Conservation (phyloP, 2,329 filamentous ascomycete species). For the Colletotrichum shisoi region DNA sequence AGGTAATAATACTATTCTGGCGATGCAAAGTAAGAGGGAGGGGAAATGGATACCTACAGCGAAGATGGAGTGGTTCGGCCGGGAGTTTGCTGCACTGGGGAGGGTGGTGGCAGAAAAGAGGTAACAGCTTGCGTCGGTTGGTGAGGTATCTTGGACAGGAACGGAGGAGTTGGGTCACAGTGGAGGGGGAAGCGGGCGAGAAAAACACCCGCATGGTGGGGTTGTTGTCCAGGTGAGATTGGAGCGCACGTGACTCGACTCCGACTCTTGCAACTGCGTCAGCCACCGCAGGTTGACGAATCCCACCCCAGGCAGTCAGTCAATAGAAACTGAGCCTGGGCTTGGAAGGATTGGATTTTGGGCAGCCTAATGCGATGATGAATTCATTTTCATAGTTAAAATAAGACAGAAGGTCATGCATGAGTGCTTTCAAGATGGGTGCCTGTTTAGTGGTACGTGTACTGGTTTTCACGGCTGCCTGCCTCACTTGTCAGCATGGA, state of each 20-base stretch:
- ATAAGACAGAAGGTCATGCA: neutral
- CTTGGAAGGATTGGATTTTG: neutral
- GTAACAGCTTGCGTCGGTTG: constrained; percentile 39
- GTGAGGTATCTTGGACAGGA: constrained; percentile 40
- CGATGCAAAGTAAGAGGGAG: neutral
- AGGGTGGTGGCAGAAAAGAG: constrained; percentile 36
- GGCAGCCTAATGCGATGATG: neutral
- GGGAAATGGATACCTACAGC: constrained; percentile 27
- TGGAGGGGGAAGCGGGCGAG: constrained; percentile 40
- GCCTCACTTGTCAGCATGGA: constrained; percentile 11
- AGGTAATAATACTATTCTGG: constrained; percentile 12
- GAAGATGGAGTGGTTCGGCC: constrained; percentile 28
- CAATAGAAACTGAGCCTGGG: constrained; percentile 12
- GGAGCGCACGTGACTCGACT: constrained; percentile 37
- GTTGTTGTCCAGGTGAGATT: constrained; percentile 41
- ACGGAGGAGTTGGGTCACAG: constrained; percentile 38
- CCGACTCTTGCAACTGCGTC: constrained; percentile 22
- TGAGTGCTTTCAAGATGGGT: neutral
- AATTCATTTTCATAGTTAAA: constrained; percentile 1
- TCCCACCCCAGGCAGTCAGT: constrained; percentile 36
- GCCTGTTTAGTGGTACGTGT: constrained; percentile 9
- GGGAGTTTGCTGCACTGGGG: constrained; percentile 33
- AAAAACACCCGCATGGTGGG: constrained; percentile 42
- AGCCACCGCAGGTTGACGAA: constrained; percentile 40
- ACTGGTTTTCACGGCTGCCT: constrained; percentile 1